These are phyloP conservation scores for Colletotrichum sp. DNA, from an alignment of 2,329 filamentous ascomycete species.

Conservation along the genomic window DNA sequence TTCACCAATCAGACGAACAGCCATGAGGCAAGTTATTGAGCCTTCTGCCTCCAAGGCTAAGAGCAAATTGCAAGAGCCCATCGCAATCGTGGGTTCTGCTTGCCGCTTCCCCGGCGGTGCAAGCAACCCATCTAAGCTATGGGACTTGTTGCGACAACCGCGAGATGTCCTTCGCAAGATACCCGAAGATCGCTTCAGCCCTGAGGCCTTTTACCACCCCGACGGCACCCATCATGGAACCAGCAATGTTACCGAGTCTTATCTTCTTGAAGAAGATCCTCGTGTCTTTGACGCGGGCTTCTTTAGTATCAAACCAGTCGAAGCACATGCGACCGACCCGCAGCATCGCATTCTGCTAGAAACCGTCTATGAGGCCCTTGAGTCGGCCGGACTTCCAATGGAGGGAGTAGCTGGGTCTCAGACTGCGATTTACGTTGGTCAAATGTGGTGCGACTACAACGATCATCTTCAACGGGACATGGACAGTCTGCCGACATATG, in stretches of 20 bases:
- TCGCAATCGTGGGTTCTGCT: conserved; percentile 2
- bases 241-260: conserved; percentile 24
- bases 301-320: conserved; percentile 35
- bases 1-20: background rate
- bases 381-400: conserved; percentile 34
- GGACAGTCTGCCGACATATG: conserved; percentile 27
- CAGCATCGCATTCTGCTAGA: conserved; percentile 38
- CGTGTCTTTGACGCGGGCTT: conserved; percentile 29
- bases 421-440: conserved; percentile 37
- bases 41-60: background rate
- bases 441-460: conserved; percentile 32
- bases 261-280: conserved; percentile 25
- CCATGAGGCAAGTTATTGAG: background rate
- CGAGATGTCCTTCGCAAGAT: conserved; percentile 26
- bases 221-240: background rate
- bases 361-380: conserved; percentile 38
- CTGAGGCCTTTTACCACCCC: background rate
- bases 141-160: background rate
- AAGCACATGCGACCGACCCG: conserved; percentile 37
- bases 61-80: background rate
- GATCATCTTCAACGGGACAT: conserved; percentile 25
- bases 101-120: conserved; percentile 5
- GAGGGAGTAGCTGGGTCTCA: conserved; percentile 28
- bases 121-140: background rate
- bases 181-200: conserved; percentile 25